Percentiles rank a stretch among this genome's conserved stretches.
phyloP scores from a whole-genome alignment of 2,329 filamentous ascomycete species.

The Botrytis sinoallii region DNA sequence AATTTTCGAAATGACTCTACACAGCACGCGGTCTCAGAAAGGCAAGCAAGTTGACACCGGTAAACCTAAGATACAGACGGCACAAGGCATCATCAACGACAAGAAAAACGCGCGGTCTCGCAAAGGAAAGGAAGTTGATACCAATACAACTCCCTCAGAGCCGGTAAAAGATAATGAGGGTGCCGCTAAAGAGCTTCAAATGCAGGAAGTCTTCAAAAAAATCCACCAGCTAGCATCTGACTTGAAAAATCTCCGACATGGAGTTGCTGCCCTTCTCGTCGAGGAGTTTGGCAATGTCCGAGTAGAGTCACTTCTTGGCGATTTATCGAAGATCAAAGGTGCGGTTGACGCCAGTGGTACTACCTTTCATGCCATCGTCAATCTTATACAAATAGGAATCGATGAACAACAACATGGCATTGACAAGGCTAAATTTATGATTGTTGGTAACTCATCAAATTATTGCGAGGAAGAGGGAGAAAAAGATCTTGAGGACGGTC shows the following conservation, averaged over 20 bases:
- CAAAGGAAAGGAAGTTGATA: not conserved
- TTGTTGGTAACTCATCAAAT: not conserved
- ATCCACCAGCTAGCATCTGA: not conserved
- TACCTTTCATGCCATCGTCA: too few species aligned
- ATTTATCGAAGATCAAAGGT: not conserved
- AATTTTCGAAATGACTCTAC: not conserved
- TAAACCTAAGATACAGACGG: not conserved
- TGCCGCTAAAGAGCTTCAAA: not conserved
- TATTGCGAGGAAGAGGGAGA: not conserved
- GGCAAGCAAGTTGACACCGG: not conserved
- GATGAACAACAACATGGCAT: not conserved
- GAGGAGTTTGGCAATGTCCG: not conserved
- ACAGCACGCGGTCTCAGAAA: not conserved
- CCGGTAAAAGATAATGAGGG: not conserved
- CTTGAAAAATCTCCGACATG: fast-evolving
- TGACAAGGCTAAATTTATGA: not conserved
- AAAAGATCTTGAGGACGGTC: not conserved
- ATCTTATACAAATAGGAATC: not conserved
- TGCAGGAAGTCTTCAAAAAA: not conserved
- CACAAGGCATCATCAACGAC: not conserved
- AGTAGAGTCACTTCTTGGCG: too few species aligned
- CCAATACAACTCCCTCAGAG: not conserved
- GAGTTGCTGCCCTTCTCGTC: not conserved
- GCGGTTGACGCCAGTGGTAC: too few species aligned
- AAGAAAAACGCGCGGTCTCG: not conserved